Evolutionary conservation across 164 flowering plant genomes (phyloP).

Genomic region (Macadamia tetraphylla): DNA sequence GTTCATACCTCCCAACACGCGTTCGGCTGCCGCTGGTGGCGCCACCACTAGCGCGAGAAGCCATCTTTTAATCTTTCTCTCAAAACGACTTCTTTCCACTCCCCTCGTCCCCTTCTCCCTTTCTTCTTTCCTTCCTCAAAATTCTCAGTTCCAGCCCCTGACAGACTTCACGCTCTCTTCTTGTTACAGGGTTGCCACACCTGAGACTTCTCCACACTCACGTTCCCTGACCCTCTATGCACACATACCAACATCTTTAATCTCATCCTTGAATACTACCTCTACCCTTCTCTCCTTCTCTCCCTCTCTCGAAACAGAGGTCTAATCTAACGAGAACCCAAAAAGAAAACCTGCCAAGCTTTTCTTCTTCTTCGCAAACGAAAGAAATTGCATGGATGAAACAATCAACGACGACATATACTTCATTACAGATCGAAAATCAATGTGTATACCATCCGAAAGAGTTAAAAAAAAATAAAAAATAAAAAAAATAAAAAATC

Average conservation of each 20-base stretch:
- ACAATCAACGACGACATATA: too few species aligned
- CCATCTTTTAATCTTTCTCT: background rate
- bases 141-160: too few species aligned
- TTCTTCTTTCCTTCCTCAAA: background rate
- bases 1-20: conserved; percentile 70
- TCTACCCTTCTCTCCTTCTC: too few species aligned
- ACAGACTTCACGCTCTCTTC: conserved; percentile 27
- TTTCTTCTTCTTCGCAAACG: too few species aligned
- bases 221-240: conserved; percentile 4
- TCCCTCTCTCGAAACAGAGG: too few species aligned
- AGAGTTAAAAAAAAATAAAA: too few species aligned
- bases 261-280: background rate
- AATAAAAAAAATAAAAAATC: too few species aligned
- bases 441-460: too few species aligned
- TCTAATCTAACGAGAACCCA: too few species aligned
- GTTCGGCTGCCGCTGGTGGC: conserved; percentile 21
- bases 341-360: too few species aligned
- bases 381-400: too few species aligned
- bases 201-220: conserved; percentile 38
- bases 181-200: conserved; percentile 50
- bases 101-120: background rate
- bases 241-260: background rate
- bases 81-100: background rate
- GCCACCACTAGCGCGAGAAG: conserved; percentile 8
- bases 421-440: too few species aligned